A percentile compares a stretch with the other conserved stretches of the same genome.
Evolutionary conservation across 306 rosid genomes (phyloP).

Genomic region (Cicer bijugum): DNA sequence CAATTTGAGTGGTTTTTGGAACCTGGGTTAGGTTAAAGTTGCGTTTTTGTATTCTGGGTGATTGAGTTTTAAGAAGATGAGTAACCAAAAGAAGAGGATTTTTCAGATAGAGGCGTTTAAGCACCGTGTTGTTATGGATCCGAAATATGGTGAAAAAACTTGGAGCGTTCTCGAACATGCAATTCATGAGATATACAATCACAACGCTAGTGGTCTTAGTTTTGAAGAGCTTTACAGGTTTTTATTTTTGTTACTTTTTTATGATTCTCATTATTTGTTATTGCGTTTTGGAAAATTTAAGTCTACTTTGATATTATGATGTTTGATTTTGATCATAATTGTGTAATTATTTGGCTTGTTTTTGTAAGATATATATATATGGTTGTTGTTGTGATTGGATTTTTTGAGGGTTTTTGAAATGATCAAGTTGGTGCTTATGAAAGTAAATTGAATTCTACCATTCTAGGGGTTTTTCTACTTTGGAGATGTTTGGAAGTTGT

Average conservation of each 20-base stretch:
- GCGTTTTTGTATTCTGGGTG: constrained; percentile 23
- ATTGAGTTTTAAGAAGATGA: constrained; percentile 51
- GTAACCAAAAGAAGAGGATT: constrained; percentile 70
- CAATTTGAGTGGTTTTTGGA: constrained; percentile 24
- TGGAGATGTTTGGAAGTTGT: too few relatives aligned
- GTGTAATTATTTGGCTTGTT: constrained; percentile 28
- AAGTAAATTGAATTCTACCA: not conserved
- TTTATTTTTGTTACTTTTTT: not conserved
- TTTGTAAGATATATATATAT: constrained; percentile 23
- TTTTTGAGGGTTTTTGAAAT: constrained; percentile 21
- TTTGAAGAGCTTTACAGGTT: constrained; percentile 91
- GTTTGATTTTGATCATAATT: constrained; percentile 12
- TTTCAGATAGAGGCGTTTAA: constrained; percentile 83
- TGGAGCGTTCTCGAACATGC: constrained; percentile 84
- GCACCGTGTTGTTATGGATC: constrained; percentile 78
- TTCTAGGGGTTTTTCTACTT: not conserved
- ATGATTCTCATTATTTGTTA: not conserved
- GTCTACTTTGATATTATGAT: constrained; percentile 2
- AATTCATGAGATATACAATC: constrained; percentile 74
- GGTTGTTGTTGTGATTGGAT: constrained; percentile 18
- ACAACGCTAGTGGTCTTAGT: constrained; percentile 76
- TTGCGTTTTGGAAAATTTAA: constrained; percentile 1
- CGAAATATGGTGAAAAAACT: constrained; percentile 77
- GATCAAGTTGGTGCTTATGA: constrained; percentile 11
- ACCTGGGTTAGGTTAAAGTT: constrained; percentile 27